Evolutionary conservation across 306 rosid species (phyloP).

Genomic region (Echinosophora koreensis): DNA sequence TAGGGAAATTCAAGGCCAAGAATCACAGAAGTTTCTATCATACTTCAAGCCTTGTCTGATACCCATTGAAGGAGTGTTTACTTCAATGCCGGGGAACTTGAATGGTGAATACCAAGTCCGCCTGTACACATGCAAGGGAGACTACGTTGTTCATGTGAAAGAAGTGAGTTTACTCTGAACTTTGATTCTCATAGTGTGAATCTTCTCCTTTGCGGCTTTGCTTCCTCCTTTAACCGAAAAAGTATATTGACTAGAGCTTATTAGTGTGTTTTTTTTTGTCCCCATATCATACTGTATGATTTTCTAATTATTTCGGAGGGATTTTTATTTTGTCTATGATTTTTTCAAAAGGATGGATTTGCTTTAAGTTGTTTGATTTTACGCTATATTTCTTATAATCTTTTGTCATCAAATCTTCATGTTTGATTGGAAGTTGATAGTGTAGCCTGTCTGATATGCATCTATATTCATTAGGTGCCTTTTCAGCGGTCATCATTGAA

Average conservation of each 20-base stretch:
- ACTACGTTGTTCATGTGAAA: conserved; percentile 85
- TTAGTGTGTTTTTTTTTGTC: neutral
- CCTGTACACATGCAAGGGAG: conserved; percentile 91
- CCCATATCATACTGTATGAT: neutral
- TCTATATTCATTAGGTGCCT: conserved; percentile 67
- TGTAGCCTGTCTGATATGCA: conserved; percentile 41
- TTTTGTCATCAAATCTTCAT: neutral
- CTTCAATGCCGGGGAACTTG: conserved; percentile 63
- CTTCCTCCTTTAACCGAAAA: conserved; percentile 21
- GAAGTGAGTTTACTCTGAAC: conserved; percentile 66
- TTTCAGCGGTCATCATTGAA: conserved; percentile 87
- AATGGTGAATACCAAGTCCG: conserved; percentile 72
- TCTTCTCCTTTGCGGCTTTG: neutral
- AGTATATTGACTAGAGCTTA: neutral
- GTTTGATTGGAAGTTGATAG: conserved; percentile 37
- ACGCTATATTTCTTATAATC: conserved; percentile 22
- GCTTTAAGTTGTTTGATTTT: conserved; percentile 32
- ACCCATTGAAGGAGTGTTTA: conserved; percentile 81
- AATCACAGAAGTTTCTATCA: conserved; percentile 83
- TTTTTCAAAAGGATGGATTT: conserved; percentile 33
- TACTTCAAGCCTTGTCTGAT: conserved; percentile 92
- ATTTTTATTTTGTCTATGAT: neutral
- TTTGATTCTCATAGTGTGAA: conserved; percentile 28
- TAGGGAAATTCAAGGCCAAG: conserved; percentile 89
- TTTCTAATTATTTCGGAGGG: conserved; percentile 25